These are phyloP conservation scores for Coemansia sp. DNA, from an alignment of 192 early-diverging fungal genomes.

Conservation along the genomic window DNA sequence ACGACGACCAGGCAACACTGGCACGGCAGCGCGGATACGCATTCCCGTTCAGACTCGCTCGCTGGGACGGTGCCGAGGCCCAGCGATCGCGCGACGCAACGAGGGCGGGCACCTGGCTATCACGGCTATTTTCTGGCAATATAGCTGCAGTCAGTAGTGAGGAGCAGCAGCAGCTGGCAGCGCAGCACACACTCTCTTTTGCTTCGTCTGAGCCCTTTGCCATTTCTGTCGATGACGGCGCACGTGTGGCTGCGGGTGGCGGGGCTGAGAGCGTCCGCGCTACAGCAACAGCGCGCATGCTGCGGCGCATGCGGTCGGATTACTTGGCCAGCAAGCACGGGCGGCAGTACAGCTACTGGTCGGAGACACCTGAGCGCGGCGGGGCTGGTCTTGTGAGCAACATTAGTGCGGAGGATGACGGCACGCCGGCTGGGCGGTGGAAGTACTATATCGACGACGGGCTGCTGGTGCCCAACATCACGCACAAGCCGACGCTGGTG, in stretches of 20 bases:
- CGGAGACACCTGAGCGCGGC: slow-evolving; percentile 17
- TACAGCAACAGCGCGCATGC: slow-evolving; percentile 33
- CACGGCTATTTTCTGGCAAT: not conserved
- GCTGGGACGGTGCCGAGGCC: slow-evolving; percentile 21
- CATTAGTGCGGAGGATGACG: slow-evolving; percentile 4
- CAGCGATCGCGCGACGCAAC: not conserved
- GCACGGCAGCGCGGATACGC: slow-evolving; percentile 39
- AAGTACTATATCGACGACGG: slow-evolving; percentile 54
- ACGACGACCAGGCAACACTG: slow-evolving; percentile 46
- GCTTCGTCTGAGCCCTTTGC: not conserved
- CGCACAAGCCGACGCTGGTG: slow-evolving; percentile 70
- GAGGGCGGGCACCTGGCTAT: not conserved
- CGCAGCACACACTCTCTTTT: slow-evolving; percentile 27
- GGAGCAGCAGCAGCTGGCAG: slow-evolving; percentile 9
- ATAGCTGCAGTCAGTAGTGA: not conserved
- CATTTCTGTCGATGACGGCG: slow-evolving; percentile 1
- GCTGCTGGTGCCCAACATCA: slow-evolving; percentile 69
- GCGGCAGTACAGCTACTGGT: slow-evolving; percentile 46
- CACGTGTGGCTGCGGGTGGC: not conserved
- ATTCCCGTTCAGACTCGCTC: slow-evolving; percentile 44
- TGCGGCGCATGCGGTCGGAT: slow-evolving; percentile 29
- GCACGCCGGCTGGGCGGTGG: slow-evolving; percentile 30
- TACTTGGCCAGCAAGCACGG: slow-evolving; percentile 44
- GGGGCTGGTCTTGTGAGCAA: not conserved
- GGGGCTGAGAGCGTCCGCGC: slow-evolving; percentile 17